A percentile compares a stretch with the other conserved stretches of the same genome.
Evolutionary conservation across 1,284 basidiomycete species (phyloP).

Genomic region (Sanghuangporus weigelae): DNA sequence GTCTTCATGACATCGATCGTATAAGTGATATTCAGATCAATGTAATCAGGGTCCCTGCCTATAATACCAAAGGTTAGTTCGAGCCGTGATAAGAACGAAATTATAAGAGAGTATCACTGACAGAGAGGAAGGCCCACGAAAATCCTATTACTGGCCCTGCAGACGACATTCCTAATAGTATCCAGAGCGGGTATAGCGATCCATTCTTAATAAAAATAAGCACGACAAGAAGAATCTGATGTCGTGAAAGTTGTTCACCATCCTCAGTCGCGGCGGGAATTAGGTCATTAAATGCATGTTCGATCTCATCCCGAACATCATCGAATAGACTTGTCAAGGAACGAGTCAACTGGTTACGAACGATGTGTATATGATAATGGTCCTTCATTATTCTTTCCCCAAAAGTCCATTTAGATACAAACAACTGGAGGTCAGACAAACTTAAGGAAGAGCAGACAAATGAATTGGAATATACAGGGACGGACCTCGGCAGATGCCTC

Average conservation of each 20-base stretch:
- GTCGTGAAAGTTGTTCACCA: neutral
- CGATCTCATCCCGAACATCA: constrained; percentile 25
- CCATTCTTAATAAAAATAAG: constrained; percentile 30
- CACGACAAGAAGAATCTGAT: neutral
- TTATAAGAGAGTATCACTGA: constrained; percentile 18
- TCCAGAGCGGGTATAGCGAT: constrained; percentile 28
- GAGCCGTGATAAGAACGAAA: neutral
- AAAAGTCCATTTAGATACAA: constrained; percentile 15
- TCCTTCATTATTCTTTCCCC: constrained; percentile 18
- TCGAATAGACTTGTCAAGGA: constrained; percentile 22
- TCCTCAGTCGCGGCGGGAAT: constrained; percentile 20
- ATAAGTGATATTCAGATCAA: constrained; percentile 31
- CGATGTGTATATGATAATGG: constrained; percentile 22
- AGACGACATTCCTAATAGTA: constrained; percentile 35
- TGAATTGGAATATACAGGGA: neutral
- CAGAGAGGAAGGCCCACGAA: constrained; percentile 38
- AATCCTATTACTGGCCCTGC: constrained; percentile 34
- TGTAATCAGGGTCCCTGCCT: constrained; percentile 39
- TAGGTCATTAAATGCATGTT: constrained; percentile 21
- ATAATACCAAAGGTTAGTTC: neutral
- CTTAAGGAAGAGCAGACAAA: neutral
- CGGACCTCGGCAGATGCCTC: constrained; percentile 24
- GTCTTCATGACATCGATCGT: constrained; percentile 28
- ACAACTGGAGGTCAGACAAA: neutral
- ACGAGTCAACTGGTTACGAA: constrained; percentile 24